Percentiles rank a stretch among this genome's conserved stretches.
These are phyloP conservation scores for Podila epicladia DNA, from an alignment of 192 early-diverging fungal genomes.

Conservation along the genomic window DNA sequence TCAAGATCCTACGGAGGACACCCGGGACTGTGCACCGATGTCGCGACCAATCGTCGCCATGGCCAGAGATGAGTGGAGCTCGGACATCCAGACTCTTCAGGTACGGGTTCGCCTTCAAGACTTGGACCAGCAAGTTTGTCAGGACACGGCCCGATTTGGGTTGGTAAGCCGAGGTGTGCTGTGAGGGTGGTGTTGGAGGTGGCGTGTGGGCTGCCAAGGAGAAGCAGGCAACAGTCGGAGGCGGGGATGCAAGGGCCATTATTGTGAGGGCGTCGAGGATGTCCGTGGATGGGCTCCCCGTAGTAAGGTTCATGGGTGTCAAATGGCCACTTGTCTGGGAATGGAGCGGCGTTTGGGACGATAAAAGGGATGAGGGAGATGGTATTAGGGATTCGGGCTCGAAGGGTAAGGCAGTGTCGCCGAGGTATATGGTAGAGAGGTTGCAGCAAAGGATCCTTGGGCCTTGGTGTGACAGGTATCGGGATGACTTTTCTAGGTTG, in stretches of 20 bases:
- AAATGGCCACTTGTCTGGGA: too few species aligned
- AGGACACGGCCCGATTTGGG: background rate
- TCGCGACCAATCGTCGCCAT: background rate
- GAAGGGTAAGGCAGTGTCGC: background rate
- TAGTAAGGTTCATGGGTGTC: too few species aligned
- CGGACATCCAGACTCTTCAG: background rate
- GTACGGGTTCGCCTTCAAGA: background rate
- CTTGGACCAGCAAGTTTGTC: conserved; percentile 1
- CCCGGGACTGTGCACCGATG: background rate
- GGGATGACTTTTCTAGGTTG: too few species aligned
- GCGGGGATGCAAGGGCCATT: background rate
- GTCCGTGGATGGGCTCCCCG: too few species aligned
- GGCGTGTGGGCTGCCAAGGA: background rate
- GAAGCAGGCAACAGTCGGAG: background rate
- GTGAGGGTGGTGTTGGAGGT: background rate
- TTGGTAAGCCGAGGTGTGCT: background rate
- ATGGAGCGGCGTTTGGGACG: background rate
- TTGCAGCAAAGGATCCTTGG: background rate
- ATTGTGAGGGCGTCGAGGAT: background rate
- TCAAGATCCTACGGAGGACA: background rate
- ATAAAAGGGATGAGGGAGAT: background rate
- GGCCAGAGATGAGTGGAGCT: background rate
- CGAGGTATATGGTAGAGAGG: background rate
- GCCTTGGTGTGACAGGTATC: background rate
- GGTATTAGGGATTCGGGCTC: background rate